A percentile compares a stretch with the other conserved stretches of the same genome.
Conservation (phyloP, 331 rosid species). For the Quercus tomentella region DNA sequence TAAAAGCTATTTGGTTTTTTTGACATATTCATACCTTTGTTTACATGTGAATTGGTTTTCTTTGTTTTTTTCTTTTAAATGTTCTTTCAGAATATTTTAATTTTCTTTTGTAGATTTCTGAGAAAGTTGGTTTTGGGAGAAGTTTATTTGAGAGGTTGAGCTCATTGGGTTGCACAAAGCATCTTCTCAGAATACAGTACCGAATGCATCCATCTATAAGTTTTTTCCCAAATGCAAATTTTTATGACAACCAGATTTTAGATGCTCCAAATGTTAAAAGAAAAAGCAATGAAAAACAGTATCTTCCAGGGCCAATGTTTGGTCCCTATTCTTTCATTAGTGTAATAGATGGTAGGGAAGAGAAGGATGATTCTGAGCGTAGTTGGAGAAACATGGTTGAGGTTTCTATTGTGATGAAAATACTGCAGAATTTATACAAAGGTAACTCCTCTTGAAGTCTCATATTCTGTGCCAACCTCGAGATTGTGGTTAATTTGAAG, state of each 20-base stretch:
- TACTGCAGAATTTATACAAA: constrained; percentile 39
- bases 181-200: constrained; percentile 55
- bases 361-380: constrained; percentile 50
- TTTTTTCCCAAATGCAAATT: constrained; percentile 50
- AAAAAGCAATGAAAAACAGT: constrained; percentile 32
- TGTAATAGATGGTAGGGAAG: constrained; percentile 51
- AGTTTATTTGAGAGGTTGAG: constrained; percentile 65
- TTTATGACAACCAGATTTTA: constrained; percentile 44
- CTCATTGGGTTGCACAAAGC: constrained; percentile 35
- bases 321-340: constrained; percentile 74
- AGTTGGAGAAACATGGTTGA: constrained; percentile 66
- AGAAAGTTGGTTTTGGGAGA: constrained; percentile 56
- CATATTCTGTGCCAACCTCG: not conserved
- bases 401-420: constrained; percentile 48
- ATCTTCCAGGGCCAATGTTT: constrained; percentile 50
- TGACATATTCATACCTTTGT: not conserved
- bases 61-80: not conserved
- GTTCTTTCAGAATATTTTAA: not conserved
- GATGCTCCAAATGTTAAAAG: constrained; percentile 43
- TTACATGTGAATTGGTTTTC: not conserved
- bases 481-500: no score
- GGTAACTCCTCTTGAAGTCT: constrained; percentile 31
- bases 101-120: constrained; percentile 34
- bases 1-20: not conserved
- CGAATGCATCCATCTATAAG: constrained; percentile 83